Evolutionary conservation across 2,329 filamentous ascomycete species (phyloP), one percentile per base, ranked within the genome.

Genomic region (Passalora sequoiae): DNA sequence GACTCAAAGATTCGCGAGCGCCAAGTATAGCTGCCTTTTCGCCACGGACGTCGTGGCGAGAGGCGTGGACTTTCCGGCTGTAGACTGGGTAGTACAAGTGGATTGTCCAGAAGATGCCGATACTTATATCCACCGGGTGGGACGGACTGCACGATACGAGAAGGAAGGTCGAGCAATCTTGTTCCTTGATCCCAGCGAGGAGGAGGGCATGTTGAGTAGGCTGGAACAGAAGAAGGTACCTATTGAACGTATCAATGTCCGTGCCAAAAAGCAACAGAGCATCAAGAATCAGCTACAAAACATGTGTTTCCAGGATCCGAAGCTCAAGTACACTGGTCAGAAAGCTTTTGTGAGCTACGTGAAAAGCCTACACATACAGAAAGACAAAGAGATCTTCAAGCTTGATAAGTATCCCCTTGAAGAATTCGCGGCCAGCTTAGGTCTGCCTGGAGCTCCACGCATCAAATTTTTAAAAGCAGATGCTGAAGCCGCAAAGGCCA

Each of bases 71-170:
- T 97, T 98, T 61, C 92, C 92, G 0, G 84, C 89, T 3, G 92
- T 98, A 0, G 92, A 98, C 64, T 98, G 92, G 85, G 92, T 98
- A 4, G 88, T 98, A n/a, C 92, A 98, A 63, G 77, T 87, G n/a
- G 92, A 98, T 64, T 94, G 87, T 54, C 92, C 92, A 0, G 92
- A 98, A 65, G 91, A 98, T 64, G 85, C 86, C 3, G 92, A 97
- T 60, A 98, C 92, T 0, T 98, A 98, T 60, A 97, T 98, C 55
- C 92, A 98, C 67, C 81, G 92, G 46, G 91, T 96, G 4, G 92
- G 92, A 1, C 80, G 92, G 21, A 97, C 92, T 13, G 92, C 92
- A n/a, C 80, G 91, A 16, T 97, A 94, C 64, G 84, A 96, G 59
- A 84, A 85, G 51, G 80, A 87, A 40, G 92, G 92, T 6, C 81